Evolutionary conservation across 257 asterid genomes (phyloP), one percentile per base, ranked within the genome.

Genomic region (Salvia rosmarinus): DNA sequence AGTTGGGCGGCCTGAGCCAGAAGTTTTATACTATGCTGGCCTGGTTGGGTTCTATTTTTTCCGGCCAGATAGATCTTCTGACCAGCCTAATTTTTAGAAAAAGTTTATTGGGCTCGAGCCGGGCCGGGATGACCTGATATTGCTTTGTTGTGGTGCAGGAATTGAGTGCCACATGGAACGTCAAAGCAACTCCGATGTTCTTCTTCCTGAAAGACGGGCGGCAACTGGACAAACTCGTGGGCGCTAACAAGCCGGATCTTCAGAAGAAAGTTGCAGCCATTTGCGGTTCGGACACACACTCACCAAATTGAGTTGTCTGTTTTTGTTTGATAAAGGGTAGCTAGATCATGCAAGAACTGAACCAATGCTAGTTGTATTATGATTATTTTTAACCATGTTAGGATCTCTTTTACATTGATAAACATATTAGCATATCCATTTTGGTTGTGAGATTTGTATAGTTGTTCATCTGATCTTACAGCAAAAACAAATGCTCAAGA

Each of bases 111-210:
- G n/a, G n/a, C n/a, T n/a, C n/a, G n/a, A n/a, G n/a, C n/a, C n/a
- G n/a, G n/a, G n/a, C n/a, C n/a, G n/a, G n/a, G n/a, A n/a, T n/a
- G n/a, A n/a, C n/a, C n/a, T n/a, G n/a, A n/a, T n/a, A n/a, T n/a
- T n/a, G n/a, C n/a, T n/a, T n/a, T n/a, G n/a, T n/a, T n/a, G n/a
- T n/a, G n/a, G n/a, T n/a, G n/a, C n/a, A 89, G 96, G 96, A 89
- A 75, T 80, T 89, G 40, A 75, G 89, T 78, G 66, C 77, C 4
- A 30, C 81, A 13, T 89, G 93, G 96, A 89, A 86, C 70, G 77
- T 86, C 23, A 83, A 82, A 74, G 93, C 96, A 51, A 86, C 96
- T 35, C 96, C 96, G 4, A 85, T 86, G 6, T 85, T 89, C 88
- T 82, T 80, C 37, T 83, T 86, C 80, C 75, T 89, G 42, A 82